These are phyloP conservation scores for Tylopilus sp. DNA, from an alignment of 768 basidiomycete species.

Conservation along the genomic window DNA sequence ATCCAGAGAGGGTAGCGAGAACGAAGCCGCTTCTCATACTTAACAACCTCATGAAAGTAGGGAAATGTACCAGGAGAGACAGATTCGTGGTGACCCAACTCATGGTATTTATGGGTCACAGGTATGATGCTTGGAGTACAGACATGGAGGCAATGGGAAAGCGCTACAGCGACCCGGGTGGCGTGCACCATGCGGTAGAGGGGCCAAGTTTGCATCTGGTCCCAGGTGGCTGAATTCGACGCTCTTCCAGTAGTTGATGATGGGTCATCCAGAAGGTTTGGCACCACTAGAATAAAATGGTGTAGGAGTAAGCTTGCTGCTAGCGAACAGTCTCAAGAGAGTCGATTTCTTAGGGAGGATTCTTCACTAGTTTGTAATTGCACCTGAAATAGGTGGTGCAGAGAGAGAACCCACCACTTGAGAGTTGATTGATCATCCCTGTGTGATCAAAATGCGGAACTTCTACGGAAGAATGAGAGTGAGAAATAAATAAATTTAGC, in stretches of 20 bases:
- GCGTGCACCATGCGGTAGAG: not conserved
- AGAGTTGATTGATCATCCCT: not conserved
- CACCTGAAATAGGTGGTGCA: not conserved
- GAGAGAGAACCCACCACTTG: not conserved
- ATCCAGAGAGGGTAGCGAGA: conserved; percentile 13
- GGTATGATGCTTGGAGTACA: not conserved
- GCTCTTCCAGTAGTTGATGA: not conserved
- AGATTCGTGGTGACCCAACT: not conserved
- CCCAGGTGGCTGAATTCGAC: not conserved
- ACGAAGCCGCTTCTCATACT: not conserved
- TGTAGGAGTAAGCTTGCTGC: not conserved
- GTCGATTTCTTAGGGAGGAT: not conserved
- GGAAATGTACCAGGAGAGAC: not conserved
- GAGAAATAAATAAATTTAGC: not conserved
- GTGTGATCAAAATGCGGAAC: not conserved
- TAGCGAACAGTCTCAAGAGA: not conserved
- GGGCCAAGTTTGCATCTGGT: not conserved
- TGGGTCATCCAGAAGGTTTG: not conserved
- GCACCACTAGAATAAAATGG: not conserved
- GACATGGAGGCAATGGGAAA: too few species aligned
- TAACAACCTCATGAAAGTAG: conserved; percentile 17
- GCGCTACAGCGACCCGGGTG: not conserved
- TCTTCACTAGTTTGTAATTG: not conserved
- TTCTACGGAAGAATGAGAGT: not conserved
- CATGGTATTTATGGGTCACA: conserved; percentile 8